A percentile compares a stretch with the other conserved stretches of the same genome.
These are phyloP conservation scores for Ophiostoma sp. DNA, from an alignment of 2,329 filamentous ascomycete species.

Conservation along the genomic window DNA sequence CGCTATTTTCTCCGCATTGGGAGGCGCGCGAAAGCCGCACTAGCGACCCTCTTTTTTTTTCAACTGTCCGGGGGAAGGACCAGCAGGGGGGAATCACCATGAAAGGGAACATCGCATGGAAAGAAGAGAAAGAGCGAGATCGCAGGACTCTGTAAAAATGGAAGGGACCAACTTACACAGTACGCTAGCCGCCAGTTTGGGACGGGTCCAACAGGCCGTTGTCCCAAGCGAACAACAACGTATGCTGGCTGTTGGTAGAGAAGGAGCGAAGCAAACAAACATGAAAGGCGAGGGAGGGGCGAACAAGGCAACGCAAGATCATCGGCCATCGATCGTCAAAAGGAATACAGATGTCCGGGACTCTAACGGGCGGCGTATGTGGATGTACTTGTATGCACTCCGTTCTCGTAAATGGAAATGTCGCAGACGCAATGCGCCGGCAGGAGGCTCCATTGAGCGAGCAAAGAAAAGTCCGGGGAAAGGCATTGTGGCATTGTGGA, in stretches of 20 bases:
- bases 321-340: background rate
- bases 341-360: background rate
- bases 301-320: background rate
- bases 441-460: background rate
- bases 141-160: background rate
- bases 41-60: conserved; percentile 11
- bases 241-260: background rate
- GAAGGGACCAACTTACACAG: background rate
- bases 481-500: background rate
- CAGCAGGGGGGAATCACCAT: background rate
- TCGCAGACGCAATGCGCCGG: background rate
- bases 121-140: background rate
- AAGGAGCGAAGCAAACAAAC: background rate
- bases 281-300: background rate
- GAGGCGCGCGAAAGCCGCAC: conserved; percentile 13
- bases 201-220: background rate
- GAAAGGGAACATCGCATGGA: background rate
- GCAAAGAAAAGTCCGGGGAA: conserved; percentile 1
- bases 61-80: background rate
- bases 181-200: background rate
- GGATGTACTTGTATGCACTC: background rate
- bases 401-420: background rate
- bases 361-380: background rate
- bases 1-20: conserved; percentile 22
- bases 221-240: background rate